Conservation (phyloP, 192 early-diverging fungal genomes). For the Backusella westeae region DNA sequence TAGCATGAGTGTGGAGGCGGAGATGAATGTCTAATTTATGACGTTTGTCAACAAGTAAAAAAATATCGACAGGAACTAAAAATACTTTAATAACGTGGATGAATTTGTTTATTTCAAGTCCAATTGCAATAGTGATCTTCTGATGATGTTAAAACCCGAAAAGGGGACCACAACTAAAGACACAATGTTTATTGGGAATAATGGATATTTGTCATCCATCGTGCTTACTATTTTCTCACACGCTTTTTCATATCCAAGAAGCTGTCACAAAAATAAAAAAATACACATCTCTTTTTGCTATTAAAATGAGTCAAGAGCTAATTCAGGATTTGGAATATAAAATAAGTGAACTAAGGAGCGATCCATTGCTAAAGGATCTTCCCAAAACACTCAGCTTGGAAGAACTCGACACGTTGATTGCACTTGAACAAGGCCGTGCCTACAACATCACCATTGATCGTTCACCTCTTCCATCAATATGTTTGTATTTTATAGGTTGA, state of each 20-base stretch:
- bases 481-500: background rate
- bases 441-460: constrained; percentile 22
- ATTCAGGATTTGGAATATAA: background rate
- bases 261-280: background rate
- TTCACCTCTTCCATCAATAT: constrained; percentile 1
- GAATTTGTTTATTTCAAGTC: too few relatives aligned
- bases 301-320: background rate
- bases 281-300: background rate
- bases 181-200: too few relatives aligned
- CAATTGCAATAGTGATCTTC: too few relatives aligned
- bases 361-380: constrained; percentile 27
- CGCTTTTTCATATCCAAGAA: background rate
- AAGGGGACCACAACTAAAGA: too few relatives aligned
- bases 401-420: constrained; percentile 25
- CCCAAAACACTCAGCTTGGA: background rate
- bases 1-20: too few relatives aligned
- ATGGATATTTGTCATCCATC: too few relatives aligned
- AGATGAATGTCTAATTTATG: too few relatives aligned
- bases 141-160: too few relatives aligned
- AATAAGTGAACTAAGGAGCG: constrained; percentile 5
- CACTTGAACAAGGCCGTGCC: constrained; percentile 26
- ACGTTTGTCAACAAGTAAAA: too few relatives aligned
- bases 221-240: background rate
- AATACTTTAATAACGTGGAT: too few relatives aligned
- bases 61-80: too few relatives aligned